Evolutionary conservation across 805 yeast species (phyloP), one percentile per base, ranked within the genome.

Genomic region (Metschnikowia colocasiae): DNA sequence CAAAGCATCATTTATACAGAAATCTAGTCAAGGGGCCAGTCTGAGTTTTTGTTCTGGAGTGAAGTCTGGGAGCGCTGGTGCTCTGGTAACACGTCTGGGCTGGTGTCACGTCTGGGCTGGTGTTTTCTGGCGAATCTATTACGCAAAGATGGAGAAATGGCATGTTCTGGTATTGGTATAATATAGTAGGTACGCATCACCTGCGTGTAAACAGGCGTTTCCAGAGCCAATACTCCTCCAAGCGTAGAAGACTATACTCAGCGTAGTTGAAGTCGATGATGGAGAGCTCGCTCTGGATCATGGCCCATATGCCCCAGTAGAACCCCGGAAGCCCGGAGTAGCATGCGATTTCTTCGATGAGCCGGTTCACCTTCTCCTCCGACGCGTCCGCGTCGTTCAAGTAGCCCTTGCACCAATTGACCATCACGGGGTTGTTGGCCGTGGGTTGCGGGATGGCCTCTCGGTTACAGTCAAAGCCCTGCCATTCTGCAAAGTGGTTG

Each of bases 281-380:
- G 1, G 89, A 82, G 19, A 82, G 78, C 46, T 75, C 75, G 50
- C 84, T 74, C 63, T 85, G 94, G 45, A 86, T 85, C 50, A 82
- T 83, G 2, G 90, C 81, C 94, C 94, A 85, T 8, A 86, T 75
- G 1, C 92, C 91, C 94, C 94, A 85, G 61, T 83, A 85, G 58
- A 85, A 83, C 0, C 92, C 94, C 0, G 94, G 94, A 65, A 85
- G 65, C 0, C 94, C 94, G 68, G 83, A 86, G 69, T 78, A 84
- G 3, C 74, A 61, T 12, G 69, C 63, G 19, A 86, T 74, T 59
- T 85, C 91, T 10, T 68, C 62, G 18, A 85, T 76, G 26, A 85
- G 64, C 1, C 50, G 52, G 45, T 72, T 72, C 5, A 83, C 65
- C 20, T 68, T 60, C 7, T 60, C 64, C 1, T 47, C 43, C 10